Conservation (phyloP, 148 eudicot species). For the Cornus kousa region DNA sequence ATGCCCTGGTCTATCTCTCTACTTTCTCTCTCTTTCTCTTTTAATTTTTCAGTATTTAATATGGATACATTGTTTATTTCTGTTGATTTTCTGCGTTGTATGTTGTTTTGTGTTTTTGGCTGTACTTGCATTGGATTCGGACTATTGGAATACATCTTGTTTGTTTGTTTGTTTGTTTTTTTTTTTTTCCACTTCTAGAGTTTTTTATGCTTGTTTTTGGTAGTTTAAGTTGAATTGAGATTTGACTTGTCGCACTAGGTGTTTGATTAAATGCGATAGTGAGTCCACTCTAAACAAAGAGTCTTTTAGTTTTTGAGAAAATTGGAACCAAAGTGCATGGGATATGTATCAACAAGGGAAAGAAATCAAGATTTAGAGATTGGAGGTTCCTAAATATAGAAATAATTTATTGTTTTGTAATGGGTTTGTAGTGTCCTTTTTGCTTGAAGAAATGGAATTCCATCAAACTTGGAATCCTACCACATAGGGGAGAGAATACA, state of each 20-base stretch:
- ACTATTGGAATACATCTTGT: background rate
- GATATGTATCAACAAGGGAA: background rate
- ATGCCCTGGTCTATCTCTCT: conserved; percentile 45
- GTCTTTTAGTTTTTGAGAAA: background rate
- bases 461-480: background rate
- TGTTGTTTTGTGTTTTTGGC: background rate
- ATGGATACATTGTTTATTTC: background rate
- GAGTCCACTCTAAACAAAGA: background rate
- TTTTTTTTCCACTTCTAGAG: too few species aligned
- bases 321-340: background rate
- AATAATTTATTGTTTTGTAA: too few species aligned
- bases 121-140: background rate
- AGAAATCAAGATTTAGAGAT: background rate
- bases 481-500: too few species aligned
- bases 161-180: too few species aligned
- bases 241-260: background rate
- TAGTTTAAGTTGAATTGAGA: background rate
- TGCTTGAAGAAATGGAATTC: background rate
- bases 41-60: background rate
- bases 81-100: background rate
- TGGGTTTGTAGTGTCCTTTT: background rate
- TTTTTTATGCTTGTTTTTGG: background rate
- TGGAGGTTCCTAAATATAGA: background rate
- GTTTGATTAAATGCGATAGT: conserved; percentile 15
- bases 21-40: too few species aligned